These are phyloP conservation scores for Nannochloropsis salina DNA, from an alignment of 108 stramenopile species.

Conservation along the genomic window DNA sequence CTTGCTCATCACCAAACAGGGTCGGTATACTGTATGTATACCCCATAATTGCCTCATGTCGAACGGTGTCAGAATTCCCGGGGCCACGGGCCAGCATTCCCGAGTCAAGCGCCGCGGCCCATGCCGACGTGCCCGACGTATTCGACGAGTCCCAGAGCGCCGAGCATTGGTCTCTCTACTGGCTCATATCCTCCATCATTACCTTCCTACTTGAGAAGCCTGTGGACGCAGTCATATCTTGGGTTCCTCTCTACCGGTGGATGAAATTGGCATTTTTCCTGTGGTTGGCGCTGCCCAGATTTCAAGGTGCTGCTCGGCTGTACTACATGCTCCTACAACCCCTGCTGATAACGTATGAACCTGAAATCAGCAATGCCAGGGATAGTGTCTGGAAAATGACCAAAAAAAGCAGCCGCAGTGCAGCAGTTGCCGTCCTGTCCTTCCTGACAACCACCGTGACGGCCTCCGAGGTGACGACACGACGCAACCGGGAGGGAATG, in stretches of 20 bases:
- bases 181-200: background rate
- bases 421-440: no score
- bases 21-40: background rate
- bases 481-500: no score
- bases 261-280: background rate
- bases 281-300: background rate
- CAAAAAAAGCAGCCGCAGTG: background rate
- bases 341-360: background rate
- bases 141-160: background rate
- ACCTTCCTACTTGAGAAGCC: background rate
- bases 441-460: no score
- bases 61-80: background rate
- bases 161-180: slow-evolving; percentile 7
- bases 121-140: no score
- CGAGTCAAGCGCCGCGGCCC: background rate
- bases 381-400: background rate
- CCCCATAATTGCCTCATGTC: background rate
- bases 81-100: background rate
- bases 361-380: background rate
- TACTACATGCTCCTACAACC: background rate
- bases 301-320: background rate
- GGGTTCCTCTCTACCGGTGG: background rate
- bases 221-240: background rate
- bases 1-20: background rate
- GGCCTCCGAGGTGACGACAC: no score